These are phyloP conservation scores for Physcomitrium patens DNA, from an alignment of 225 moss, liverwort and hornwort genomes.

Conservation along the genomic window DNA sequence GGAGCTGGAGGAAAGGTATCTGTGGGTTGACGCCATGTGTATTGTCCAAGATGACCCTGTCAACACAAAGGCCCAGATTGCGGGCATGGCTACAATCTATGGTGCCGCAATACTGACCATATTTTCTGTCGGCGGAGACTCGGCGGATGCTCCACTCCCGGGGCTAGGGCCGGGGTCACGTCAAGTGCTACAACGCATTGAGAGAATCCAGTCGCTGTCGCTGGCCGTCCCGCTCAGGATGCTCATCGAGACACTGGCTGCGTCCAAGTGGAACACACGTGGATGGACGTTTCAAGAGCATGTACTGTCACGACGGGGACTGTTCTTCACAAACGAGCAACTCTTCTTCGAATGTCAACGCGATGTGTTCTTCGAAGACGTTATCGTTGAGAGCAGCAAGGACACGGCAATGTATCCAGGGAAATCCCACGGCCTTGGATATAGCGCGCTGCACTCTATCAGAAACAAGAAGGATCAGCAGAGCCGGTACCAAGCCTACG, in stretches of 20 bases:
- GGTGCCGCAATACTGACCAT: slow-evolving; percentile 26
- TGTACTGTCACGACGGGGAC: too few relatives aligned
- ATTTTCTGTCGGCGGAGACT: slow-evolving; percentile 3
- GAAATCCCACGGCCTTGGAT: slow-evolving; percentile 10
- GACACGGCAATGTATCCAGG: neutral
- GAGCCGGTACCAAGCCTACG: neutral
- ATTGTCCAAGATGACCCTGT: slow-evolving; percentile 21
- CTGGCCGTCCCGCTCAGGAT: slow-evolving; percentile 24
- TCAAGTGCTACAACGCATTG: slow-evolving; percentile 17
- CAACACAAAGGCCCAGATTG: neutral
- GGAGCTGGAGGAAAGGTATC: slow-evolving; percentile 16
- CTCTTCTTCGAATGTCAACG: slow-evolving; percentile 24
- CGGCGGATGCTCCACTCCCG: slow-evolving; percentile 14
- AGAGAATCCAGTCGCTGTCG: slow-evolving; percentile 15
- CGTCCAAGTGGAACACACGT: slow-evolving; percentile 26
- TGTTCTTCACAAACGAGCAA: too few relatives aligned
- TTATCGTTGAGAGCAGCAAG: slow-evolving; percentile 23
- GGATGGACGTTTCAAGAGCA: slow-evolving; percentile 38
- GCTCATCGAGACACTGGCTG: slow-evolving; percentile 14
- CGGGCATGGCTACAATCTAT: slow-evolving; percentile 21
- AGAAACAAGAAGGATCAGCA: neutral
- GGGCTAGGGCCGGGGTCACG: slow-evolving; percentile 30
- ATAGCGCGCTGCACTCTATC: neutral
- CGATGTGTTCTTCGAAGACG: slow-evolving; percentile 28
- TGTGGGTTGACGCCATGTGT: slow-evolving; percentile 36